Evolutionary conservation across 2,329 filamentous ascomycete species (phyloP).

Genomic region (Fonsecaea monophora): DNA sequence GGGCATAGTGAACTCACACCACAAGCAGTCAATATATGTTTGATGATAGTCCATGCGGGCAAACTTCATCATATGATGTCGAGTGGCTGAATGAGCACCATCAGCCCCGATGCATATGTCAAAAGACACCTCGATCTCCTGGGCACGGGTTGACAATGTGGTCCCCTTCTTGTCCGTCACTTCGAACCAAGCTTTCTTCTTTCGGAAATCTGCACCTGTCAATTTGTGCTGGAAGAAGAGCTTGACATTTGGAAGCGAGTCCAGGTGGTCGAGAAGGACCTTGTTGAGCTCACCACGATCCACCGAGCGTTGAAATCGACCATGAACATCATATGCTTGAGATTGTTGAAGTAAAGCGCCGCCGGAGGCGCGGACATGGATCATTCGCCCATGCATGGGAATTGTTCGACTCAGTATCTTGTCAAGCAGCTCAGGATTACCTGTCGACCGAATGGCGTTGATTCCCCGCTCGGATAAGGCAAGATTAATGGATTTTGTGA

Average conservation of each 20-base stretch:
- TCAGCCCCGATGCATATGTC: constrained; percentile 95
- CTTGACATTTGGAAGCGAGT: constrained; percentile 84
- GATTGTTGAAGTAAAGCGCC: constrained; percentile 75
- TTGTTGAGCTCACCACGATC: constrained; percentile 86
- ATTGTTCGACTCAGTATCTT: constrained; percentile 79
- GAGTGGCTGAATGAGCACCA: constrained; percentile 87
- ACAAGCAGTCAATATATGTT: constrained; percentile 93
- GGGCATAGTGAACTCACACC: constrained; percentile 92
- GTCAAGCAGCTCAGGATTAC: constrained; percentile 71
- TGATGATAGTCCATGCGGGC: constrained; percentile 89
- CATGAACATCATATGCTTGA: constrained; percentile 91
- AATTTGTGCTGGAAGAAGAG: constrained; percentile 94
- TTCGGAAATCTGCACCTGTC: constrained; percentile 82
- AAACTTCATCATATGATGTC: constrained; percentile 96
- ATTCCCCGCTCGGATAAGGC: constrained; percentile 93
- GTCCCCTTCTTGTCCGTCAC: constrained; percentile 43
- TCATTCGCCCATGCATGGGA: constrained; percentile 96
- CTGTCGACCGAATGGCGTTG: constrained; percentile 78
- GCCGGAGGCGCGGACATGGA: constrained; percentile 72
- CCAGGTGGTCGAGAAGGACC: constrained; percentile 80
- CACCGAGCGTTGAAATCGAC: constrained; percentile 84
- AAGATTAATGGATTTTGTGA: constrained; percentile 98
- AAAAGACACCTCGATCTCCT: constrained; percentile 83
- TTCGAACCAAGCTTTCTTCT: constrained; percentile 88
- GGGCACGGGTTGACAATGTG: constrained; percentile 50